Evolutionary conservation across 2,329 filamentous ascomycete species (phyloP), one percentile per base, ranked within the genome.

Genomic region (Dothideomycetidae sp.): DNA sequence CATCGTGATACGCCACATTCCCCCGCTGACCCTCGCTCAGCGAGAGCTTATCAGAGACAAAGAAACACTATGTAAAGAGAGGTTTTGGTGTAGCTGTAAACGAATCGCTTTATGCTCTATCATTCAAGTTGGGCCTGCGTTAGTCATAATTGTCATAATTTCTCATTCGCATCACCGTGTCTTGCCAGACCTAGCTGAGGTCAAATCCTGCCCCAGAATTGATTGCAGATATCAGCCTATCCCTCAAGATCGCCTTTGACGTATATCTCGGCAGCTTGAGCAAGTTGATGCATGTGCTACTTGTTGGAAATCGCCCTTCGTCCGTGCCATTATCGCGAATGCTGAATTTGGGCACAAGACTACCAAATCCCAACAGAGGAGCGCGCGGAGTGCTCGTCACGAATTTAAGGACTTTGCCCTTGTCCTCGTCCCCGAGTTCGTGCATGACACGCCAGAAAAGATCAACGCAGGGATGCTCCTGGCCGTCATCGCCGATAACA

Each of bases 281-380:
- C 48, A 98, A 56, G 55, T 98, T 98, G 17, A 96, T 84, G 50
- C 90, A 98, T 0, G 90, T 98, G 54, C 86, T 94, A 12, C 90
- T 85, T 53, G 84, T 96, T 2, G 90, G 90, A 45, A 94, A 62
- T 41, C 90, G 68, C 33, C 73, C 70, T 58, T 88, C 71, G 51
- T 92, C 83, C 16, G 62, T 63, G 3, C 82, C 81, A 1, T 75
- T 78, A 58, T 98, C 90, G 3, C 90, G 67, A 44, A 98, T 96
- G 52, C 78, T 88, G 56, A 98, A 98, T 28, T 69, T 67, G 2
- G 90, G 90, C 40, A 78, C 81, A 45, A 98, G 62, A 51, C 90
- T 81, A 12, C 75, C 74, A 53, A 98, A 98, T 0, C 90, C 90
- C 3, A 96, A 62, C 31, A 98, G 62, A 2, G 90, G 90, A 18